phyloP scores from a whole-genome alignment of 2,329 filamentous ascomycete genomes.

The Penicillium digitatum region DNA sequence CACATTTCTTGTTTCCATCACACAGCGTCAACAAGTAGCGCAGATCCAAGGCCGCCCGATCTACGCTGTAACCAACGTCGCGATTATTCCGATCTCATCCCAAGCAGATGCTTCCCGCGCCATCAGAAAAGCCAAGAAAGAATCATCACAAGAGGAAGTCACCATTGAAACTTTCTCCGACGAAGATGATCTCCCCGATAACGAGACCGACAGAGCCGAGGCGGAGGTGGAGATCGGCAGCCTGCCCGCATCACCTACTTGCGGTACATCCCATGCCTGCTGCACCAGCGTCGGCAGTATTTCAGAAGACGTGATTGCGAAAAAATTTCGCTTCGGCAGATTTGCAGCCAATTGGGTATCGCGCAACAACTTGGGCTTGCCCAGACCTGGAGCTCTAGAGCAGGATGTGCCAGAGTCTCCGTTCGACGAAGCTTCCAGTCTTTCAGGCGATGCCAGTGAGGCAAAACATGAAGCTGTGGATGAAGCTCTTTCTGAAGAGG shows the following conservation, averaged over 20 bases:
- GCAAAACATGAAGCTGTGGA: conserved; percentile 11
- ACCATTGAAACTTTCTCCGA: conserved; percentile 29
- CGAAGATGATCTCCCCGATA: conserved; percentile 27
- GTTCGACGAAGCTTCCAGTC: conserved; percentile 23
- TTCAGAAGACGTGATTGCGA: conserved; percentile 81
- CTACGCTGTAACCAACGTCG: conserved; percentile 83
- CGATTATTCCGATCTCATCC: conserved; percentile 81
- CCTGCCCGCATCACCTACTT: conserved; percentile 26
- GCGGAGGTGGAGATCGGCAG: conserved; percentile 28
- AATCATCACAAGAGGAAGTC: conserved; percentile 40
- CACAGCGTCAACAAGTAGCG: conserved; percentile 80
- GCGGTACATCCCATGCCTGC: conserved; percentile 23
- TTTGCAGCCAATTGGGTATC: conserved; percentile 94
- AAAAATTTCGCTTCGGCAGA: conserved; percentile 76
- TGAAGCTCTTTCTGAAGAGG: conserved; percentile 4
- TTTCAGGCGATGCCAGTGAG: conserved; percentile 5
- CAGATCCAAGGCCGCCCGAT: conserved; percentile 76
- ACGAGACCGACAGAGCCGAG: conserved; percentile 28
- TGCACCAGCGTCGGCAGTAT: conserved; percentile 55
- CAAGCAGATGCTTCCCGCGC: conserved; percentile 69
- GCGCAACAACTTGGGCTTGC: conserved; percentile 71
- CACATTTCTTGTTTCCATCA: conserved; percentile 83
- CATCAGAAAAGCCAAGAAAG: conserved; percentile 59
- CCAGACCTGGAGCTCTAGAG: conserved; percentile 64
- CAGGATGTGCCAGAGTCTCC: conserved; percentile 39